Conservation (phyloP, 441 rosid species). For the Bocquillonia castaneifolia region DNA sequence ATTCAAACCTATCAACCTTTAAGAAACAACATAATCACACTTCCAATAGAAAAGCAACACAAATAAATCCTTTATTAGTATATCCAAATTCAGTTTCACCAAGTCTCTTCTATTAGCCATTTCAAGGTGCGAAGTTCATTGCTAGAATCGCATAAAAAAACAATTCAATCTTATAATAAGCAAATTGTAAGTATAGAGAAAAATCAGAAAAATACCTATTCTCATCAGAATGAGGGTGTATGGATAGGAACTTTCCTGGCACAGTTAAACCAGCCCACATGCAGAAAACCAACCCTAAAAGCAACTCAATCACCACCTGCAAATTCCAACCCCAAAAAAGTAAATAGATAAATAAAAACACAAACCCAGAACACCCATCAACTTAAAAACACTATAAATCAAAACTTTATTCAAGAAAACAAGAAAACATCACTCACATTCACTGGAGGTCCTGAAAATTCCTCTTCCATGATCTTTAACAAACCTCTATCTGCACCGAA, state of each 20-base stretch:
- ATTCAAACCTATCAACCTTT: background rate
- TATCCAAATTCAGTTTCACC: constrained; percentile 8
- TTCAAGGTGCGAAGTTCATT: constrained; percentile 3
- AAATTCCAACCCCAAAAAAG: constrained; percentile 11
- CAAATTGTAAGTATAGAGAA: background rate
- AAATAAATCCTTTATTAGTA: background rate
- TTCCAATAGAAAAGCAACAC: background rate
- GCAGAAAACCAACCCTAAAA: constrained; percentile 63
- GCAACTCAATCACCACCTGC: constrained; percentile 83
- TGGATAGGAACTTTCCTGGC: constrained; percentile 79
- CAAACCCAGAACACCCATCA: background rate
- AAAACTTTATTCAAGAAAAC: background rate
- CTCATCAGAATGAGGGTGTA: constrained; percentile 87
- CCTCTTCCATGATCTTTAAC: constrained; percentile 93
- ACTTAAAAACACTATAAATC: constrained; percentile 8
- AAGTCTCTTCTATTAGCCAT: background rate
- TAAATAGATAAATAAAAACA: background rate
- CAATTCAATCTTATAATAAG: background rate
- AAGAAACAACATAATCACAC: background rate
- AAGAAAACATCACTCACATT: constrained; percentile 41
- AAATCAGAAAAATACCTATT: constrained; percentile 52
- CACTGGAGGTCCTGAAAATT: constrained; percentile 78
- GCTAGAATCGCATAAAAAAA: too few relatives aligned
- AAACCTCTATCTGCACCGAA: constrained; percentile 63
- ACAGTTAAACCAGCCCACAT: constrained; percentile 89